phyloP scores from a whole-genome alignment of 768 basidiomycete species.

The Flagelloscypha sp. region DNA sequence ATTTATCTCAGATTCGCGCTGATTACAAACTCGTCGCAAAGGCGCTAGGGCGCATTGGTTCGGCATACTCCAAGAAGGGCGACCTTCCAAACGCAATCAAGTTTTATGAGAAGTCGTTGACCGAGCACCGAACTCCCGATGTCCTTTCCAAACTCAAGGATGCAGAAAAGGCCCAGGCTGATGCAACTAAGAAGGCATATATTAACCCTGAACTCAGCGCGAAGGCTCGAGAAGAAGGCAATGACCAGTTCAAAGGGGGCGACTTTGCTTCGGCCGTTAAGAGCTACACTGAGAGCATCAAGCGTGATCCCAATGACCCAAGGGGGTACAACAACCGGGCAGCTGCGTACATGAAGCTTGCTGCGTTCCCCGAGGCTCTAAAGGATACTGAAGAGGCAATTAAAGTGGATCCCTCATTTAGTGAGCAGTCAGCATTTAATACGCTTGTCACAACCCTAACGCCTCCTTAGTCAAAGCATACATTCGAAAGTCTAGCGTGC shows the following conservation, averaged over 20 bases:
- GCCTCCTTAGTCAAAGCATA: constrained; percentile 73
- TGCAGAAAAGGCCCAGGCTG: constrained; percentile 68
- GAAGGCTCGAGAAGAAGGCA: constrained; percentile 85
- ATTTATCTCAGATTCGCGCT: constrained; percentile 53
- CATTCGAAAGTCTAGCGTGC: constrained; percentile 83
- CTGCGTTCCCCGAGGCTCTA: constrained; percentile 88
- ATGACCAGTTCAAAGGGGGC: constrained; percentile 82
- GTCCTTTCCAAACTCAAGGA: constrained; percentile 86
- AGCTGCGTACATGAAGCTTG: constrained; percentile 93
- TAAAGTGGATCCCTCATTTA: constrained; percentile 79
- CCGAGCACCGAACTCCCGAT: constrained; percentile 94
- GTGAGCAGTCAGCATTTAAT: constrained; percentile 28
- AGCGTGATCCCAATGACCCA: constrained; percentile 85
- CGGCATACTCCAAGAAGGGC: constrained; percentile 72
- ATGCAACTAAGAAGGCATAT: constrained; percentile 76
- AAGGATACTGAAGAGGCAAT: constrained; percentile 95
- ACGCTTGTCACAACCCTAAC: constrained; percentile 1
- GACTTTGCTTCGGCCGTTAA: constrained; percentile 91
- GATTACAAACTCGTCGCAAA: constrained; percentile 97
- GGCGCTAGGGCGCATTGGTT: constrained; percentile 84
- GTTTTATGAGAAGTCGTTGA: constrained; percentile 87
- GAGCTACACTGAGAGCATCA: constrained; percentile 92
- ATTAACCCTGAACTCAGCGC: constrained; percentile 81
- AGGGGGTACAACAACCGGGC: constrained; percentile 97
- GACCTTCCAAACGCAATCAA: constrained; percentile 77